These are phyloP conservation scores for Domatiomyces catenatus DNA, from an alignment of 2,329 filamentous ascomycete genomes.

Conservation along the genomic window DNA sequence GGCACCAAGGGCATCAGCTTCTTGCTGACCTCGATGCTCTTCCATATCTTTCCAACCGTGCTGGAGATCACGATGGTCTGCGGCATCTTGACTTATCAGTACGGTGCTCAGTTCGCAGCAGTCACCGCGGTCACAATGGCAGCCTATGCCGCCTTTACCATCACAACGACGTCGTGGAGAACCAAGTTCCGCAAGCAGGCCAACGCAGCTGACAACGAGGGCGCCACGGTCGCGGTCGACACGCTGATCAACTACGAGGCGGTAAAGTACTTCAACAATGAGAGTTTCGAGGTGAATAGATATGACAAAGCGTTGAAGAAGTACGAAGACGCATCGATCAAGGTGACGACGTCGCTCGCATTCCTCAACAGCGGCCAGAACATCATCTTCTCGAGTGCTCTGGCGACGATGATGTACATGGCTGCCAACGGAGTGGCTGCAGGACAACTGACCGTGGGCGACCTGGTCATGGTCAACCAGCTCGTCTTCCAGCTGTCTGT, in stretches of 20 bases:
- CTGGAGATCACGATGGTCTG: slow-evolving; percentile 92
- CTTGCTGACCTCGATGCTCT: slow-evolving; percentile 92
- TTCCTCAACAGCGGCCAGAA: slow-evolving; percentile 92
- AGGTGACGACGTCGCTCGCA: slow-evolving; percentile 83
- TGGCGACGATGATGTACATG: slow-evolving; percentile 97
- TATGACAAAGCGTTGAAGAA: slow-evolving; percentile 75
- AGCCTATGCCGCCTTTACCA: slow-evolving; percentile 91
- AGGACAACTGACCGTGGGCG: slow-evolving; percentile 74
- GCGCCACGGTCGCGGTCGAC: slow-evolving; percentile 88
- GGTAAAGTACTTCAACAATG: slow-evolving; percentile 99
- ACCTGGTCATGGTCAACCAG: slow-evolving; percentile 97
- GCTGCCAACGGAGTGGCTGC: slow-evolving; percentile 75
- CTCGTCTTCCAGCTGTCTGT: slow-evolving; percentile 96
- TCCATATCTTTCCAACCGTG: slow-evolving; percentile 85
- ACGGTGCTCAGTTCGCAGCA: slow-evolving; percentile 77
- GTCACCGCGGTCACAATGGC: slow-evolving; percentile 86
- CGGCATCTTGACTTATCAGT: slow-evolving; percentile 91
- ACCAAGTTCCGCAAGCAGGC: slow-evolving; percentile 92
- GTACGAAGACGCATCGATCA: slow-evolving; percentile 91
- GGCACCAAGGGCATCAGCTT: slow-evolving; percentile 99
- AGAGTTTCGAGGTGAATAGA: slow-evolving; percentile 77
- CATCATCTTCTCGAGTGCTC: slow-evolving; percentile 83
- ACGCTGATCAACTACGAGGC: slow-evolving; percentile 98
- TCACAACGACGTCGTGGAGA: slow-evolving; percentile 88
- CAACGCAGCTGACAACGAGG: slow-evolving; percentile 90